A percentile compares a stretch with the other conserved stretches of the same genome.
Conservation (phyloP, 495 filamentous ascomycete genomes). For the Aspergillus ostianus region DNA sequence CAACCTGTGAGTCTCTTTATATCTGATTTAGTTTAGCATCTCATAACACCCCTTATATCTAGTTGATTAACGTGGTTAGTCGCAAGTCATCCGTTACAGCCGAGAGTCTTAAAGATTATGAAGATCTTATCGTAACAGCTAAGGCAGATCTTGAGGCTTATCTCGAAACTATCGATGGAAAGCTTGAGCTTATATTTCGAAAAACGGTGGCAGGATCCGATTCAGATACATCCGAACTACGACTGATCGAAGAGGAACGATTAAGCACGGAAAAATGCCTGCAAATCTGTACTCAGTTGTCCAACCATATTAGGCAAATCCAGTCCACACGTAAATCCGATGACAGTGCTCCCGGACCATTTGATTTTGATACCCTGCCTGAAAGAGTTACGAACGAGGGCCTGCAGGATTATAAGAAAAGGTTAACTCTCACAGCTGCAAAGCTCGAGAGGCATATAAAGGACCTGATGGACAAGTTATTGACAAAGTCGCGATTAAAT, state of each 20-base stretch:
- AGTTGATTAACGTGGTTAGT: conserved; percentile 12
- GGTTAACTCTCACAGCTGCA: conserved; percentile 24
- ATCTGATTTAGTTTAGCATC: neutral
- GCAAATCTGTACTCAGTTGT: conserved; percentile 39
- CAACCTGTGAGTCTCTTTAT: conserved; percentile 34
- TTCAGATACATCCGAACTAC: conserved; percentile 30
- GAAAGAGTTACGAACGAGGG: conserved; percentile 34
- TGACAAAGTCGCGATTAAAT: conserved; percentile 31
- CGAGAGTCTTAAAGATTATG: conserved; percentile 31
- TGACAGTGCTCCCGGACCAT: conserved; percentile 14
- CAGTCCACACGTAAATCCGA: conserved; percentile 16
- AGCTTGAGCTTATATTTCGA: conserved; percentile 24
- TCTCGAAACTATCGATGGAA: conserved; percentile 36
- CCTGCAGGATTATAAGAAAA: conserved; percentile 40
- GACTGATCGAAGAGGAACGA: conserved; percentile 37
- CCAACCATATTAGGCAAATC: conserved; percentile 35
- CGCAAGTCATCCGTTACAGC: conserved; percentile 27
- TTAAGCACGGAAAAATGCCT: conserved; percentile 43
- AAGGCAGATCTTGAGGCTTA: conserved; percentile 39
- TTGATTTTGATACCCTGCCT: conserved; percentile 19
- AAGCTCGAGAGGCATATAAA: conserved; percentile 38
- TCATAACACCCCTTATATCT: conserved; percentile 8
- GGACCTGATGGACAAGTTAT: conserved; percentile 30
- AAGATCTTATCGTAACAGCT: conserved; percentile 34
- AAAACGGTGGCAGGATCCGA: conserved; percentile 13